Percentiles rank a stretch among this genome's conserved stretches.
These are phyloP conservation scores for Ploettnerulaceae sp. DNA, from an alignment of 2,329 filamentous ascomycete genomes.

Conservation along the genomic window DNA sequence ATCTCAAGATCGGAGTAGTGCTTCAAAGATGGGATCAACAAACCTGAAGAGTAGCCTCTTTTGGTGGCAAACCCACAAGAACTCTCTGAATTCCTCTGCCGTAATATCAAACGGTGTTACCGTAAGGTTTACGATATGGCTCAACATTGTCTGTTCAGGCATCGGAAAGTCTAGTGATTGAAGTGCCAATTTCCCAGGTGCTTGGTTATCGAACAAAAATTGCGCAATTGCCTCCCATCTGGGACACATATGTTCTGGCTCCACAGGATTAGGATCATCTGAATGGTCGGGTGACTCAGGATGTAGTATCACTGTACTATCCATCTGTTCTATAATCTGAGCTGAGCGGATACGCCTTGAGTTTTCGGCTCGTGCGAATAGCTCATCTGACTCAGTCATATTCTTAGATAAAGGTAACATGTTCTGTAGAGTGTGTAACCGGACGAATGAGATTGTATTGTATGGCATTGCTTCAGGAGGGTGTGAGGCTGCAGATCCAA, in stretches of 20 bases:
- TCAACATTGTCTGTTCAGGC: conserved; percentile 4
- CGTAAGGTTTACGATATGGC: neutral
- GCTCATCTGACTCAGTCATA: neutral
- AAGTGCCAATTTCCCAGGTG: conserved; percentile 1
- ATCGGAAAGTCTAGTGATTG: conserved; percentile 8
- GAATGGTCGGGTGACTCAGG: neutral
- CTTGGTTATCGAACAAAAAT: conserved; percentile 3
- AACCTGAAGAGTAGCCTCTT: conserved; percentile 1
- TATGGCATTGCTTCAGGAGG: neutral
- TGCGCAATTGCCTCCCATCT: conserved; percentile 1
- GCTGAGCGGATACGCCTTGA: neutral
- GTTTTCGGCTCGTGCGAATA: neutral
- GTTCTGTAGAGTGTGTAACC: neutral
- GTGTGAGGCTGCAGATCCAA: neutral
- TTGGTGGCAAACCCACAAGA: conserved; percentile 1
- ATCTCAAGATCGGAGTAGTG: neutral
- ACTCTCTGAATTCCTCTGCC: neutral
- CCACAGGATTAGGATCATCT: neutral
- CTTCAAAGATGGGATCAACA: neutral
- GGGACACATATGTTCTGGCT: neutral
- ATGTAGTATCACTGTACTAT: neutral
- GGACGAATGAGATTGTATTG: neutral
- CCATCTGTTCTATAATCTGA: too few species aligned
- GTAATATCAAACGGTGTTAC: neutral
- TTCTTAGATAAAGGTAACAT: neutral